Base-by-base conservation (phyloP, 805 yeast species). In the Yarrowia hollandica region DNA sequence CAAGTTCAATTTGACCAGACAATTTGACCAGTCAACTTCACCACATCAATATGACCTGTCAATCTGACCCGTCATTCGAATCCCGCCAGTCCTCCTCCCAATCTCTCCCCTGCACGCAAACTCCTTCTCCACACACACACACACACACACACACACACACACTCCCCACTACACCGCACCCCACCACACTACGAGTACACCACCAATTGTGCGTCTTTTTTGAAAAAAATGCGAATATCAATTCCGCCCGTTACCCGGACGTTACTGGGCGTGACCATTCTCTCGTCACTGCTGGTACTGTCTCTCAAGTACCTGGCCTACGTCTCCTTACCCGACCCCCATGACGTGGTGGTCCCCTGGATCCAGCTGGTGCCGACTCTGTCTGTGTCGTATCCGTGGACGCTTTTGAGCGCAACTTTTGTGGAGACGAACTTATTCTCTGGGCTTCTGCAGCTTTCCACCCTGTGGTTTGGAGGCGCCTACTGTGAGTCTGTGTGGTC, bases 401-500 rank as follows among this genome's bases (percentile, higher is more conserved):
- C 79, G 5, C 66, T 81, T 10, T 42, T 79, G 30, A 79, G 83
- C 4, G 66, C 78, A 16, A 64, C 77, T 14, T 75, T 81, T 60
- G 75, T 79, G 16, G 84, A 81, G 60, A 77, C 75, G 41, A 74
- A 73, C 34, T 55, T 78, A 16, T 38, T 78, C 12, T 72, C 78
- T 3, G 71, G 77, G 11, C 41, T 73, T 6, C 64, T 74, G 7
- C 70, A 79, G 19, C 65, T 75, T 19, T 60, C 74, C 19, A 68
- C 78, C 14, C 64, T 80, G 11, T 71, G 76, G 56, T 80, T 79
- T 64, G 77, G 86, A 31, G 89, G 88, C 4, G 75, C 79, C 55
- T 86, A 82, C 71, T 77, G 85, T 63, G 91, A 86, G 66, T 77
- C 78, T 62, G 76, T 80, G 35, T 86, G 91, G 90, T 82, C 85